Evolutionary conservation across 1,139 yeast species (phyloP).

Genomic region (Nakaseomyces nivariensis): DNA sequence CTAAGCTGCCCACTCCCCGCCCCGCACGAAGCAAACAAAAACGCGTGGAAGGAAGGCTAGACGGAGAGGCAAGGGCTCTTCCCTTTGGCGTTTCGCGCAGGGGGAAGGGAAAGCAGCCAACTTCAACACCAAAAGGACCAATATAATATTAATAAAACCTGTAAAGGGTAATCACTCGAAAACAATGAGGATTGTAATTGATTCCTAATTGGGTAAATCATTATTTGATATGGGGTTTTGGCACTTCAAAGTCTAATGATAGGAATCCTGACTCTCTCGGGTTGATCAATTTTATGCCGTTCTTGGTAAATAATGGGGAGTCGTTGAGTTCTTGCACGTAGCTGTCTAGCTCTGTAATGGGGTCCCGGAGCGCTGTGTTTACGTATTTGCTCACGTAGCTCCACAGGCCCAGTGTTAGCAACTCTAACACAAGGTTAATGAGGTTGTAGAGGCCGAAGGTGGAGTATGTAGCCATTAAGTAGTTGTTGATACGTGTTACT

Average conservation of each 20-base stretch:
- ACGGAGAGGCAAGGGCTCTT: too few species aligned
- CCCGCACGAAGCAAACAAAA: too few species aligned
- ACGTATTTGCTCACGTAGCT: conserved; percentile 14
- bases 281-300: conserved; percentile 38
- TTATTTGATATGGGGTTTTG: conserved; percentile 29
- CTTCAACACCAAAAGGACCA: too few species aligned
- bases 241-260: conserved; percentile 49
- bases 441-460: conserved; percentile 33
- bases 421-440: conserved; percentile 37
- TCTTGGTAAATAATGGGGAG: conserved; percentile 17
- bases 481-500: conserved; percentile 38
- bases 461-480: conserved; percentile 35
- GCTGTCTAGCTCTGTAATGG: conserved; percentile 34
- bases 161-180: too few species aligned
- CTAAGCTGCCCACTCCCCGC: too few species aligned
- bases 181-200: too few species aligned
- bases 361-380: conserved; percentile 13
- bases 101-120: background rate
- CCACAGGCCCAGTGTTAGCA: conserved; percentile 38
- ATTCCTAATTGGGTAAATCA: background rate
- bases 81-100: background rate
- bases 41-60: too few species aligned
- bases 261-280: conserved; percentile 52
- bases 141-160: too few species aligned
- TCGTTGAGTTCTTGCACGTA: conserved; percentile 39